Evolutionary conservation across 176 grass and related monocot species (phyloP), one percentile per base, ranked within the genome.

Genomic region (Cenchrus purpureus): DNA sequence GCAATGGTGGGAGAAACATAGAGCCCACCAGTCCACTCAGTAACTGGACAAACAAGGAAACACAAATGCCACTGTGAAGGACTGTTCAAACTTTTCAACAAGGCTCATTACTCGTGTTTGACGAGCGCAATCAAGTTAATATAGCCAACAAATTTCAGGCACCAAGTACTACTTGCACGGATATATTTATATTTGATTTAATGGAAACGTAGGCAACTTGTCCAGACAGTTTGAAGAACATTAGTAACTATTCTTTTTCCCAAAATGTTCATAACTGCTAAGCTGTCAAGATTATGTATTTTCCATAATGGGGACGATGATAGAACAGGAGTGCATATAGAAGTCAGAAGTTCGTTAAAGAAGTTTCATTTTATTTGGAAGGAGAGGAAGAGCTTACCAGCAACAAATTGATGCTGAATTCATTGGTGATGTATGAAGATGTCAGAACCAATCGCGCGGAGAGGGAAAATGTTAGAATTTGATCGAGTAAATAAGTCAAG

Each of bases 351-450:
- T 15, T 79, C 14, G 74, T 68, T 64, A 52, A 56, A 57, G 8
- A 81, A 22, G 17, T 75, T 81, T 76, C 32, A 63, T 79, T 46
- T 50, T 20, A 46, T 81, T 72, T 17, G 46, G 76, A 80, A 83
- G 42, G 72, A 82, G 37, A 86, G 11, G 55, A 49, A 88, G 43
- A 78, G 67, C 86, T 90, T 94, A 98, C 97, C 91, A 13, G 97
- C 97, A 86, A 98, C 97, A 89, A 98, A 98, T 89, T 98, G 97
- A 88, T 91, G 84, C 97, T 98, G 86, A 74, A 81, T 92, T 83
- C n/a, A 42, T 77, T 34, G 60, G 53, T 66, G 64, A 74, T 82
- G 85, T 55, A 40, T 31, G 83, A 86, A 61, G 85, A 88, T 65
- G 79, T 34, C 79, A 87, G 74, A 81, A 58, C n/a, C 52, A 84